Evolutionary conservation across 805 yeast species (phyloP).

Genomic region (Huiozyma naganishii): DNA sequence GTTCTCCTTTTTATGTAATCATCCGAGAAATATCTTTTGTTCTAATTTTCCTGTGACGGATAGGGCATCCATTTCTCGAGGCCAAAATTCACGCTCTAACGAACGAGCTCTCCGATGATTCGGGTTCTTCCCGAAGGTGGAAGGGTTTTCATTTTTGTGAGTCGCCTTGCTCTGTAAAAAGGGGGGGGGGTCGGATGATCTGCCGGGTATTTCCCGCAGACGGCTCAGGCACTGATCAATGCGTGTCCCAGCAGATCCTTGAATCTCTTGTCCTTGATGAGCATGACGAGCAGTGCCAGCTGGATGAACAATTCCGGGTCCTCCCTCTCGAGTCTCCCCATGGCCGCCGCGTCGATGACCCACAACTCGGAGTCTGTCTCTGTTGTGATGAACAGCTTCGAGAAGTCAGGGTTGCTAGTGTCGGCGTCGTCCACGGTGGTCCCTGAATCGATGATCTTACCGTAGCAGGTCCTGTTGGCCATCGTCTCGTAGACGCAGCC

Average conservation of each 20-base stretch:
- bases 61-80: too few relatives aligned
- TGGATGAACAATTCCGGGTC: conserved; percentile 53
- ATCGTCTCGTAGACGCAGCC: conserved; percentile 36
- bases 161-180: too few relatives aligned
- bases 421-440: background rate
- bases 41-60: too few relatives aligned
- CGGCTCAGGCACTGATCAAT: conserved; percentile 41
- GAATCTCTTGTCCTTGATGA: conserved; percentile 58
- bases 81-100: too few relatives aligned
- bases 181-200: too few relatives aligned
- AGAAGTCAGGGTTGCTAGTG: conserved; percentile 10
- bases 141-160: too few relatives aligned
- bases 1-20: too few relatives aligned
- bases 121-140: too few relatives aligned
- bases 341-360: conserved; percentile 42
- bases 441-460: conserved; percentile 24
- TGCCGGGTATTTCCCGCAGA: too few relatives aligned
- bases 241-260: conserved; percentile 69
- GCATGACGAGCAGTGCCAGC: conserved; percentile 47
- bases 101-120: too few relatives aligned
- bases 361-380: conserved; percentile 59
- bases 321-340: conserved; percentile 37
- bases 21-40: too few relatives aligned
- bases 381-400: conserved; percentile 38
- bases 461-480: conserved; percentile 48